Conservation (phyloP, 345 rosid species). For the Passiflora organensis region DNA sequence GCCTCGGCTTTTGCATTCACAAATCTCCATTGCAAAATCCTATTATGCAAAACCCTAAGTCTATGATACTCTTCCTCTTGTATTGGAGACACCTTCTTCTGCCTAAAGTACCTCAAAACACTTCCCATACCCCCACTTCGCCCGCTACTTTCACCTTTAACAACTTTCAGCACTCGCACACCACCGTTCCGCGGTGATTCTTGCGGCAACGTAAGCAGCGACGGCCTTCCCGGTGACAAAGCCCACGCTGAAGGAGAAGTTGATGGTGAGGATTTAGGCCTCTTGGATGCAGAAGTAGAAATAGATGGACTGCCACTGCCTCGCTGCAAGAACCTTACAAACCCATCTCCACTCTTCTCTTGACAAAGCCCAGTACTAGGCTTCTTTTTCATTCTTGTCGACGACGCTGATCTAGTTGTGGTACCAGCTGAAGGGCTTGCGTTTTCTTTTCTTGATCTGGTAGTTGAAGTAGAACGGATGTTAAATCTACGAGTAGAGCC, state of each 20-base stretch:
- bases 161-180: not conserved
- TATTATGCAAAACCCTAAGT: slow-evolving; percentile 40
- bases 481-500: slow-evolving; percentile 18
- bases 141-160: slow-evolving; percentile 4
- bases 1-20: slow-evolving; percentile 52
- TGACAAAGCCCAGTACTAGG: not conserved
- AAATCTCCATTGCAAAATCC: slow-evolving; percentile 60
- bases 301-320: too few relatives aligned
- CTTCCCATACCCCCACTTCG: slow-evolving; percentile 37
- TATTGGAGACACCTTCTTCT: slow-evolving; percentile 47
- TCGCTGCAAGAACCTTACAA: too few relatives aligned
- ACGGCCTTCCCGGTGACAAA: slow-evolving; percentile 57
- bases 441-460: too few relatives aligned
- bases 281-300: slow-evolving; percentile 25
- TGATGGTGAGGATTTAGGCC: slow-evolving; percentile 29
- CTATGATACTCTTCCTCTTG: slow-evolving; percentile 50
- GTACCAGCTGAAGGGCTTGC: too few relatives aligned
- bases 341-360: not conserved
- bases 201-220: slow-evolving; percentile 24
- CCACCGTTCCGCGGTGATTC: slow-evolving; percentile 15
- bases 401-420: not conserved
- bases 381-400: slow-evolving; percentile 14
- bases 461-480: slow-evolving; percentile 38
- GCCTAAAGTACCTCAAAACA: slow-evolving; percentile 63
- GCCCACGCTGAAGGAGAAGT: slow-evolving; percentile 85